Base-by-base conservation (phyloP, 2,329 filamentous ascomycete species). In the Epichloe bromicola region DNA sequence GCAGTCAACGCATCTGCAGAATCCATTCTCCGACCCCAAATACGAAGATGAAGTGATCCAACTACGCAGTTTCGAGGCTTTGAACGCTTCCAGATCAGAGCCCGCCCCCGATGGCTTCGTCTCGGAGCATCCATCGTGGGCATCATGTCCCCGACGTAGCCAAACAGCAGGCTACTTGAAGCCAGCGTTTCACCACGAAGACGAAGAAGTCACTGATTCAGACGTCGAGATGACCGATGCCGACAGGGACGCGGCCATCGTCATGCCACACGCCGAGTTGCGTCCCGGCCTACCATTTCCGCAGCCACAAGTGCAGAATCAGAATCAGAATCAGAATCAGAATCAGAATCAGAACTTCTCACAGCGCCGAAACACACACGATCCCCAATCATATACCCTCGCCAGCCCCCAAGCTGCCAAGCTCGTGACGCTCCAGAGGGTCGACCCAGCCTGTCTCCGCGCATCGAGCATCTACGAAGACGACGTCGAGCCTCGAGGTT, bases 191-290 rank as follows among this genome's bases (percentile, higher is more conserved):
- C 49, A 48, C 2, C 54, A 53, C 19, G 52, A 57, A 15, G 59
- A 63, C 17, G 55, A 55, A 20, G 50, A 58, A 19, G 55, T 53
- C 19, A 26, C 55, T 4, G 48, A 48, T 46, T 65, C 63, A 2
- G 61, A 64, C 20, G 65, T 62, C 63, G 64, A 65, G 46, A 64
- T 62, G 0, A 54, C 63, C 14, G 59, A 56, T 23, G 53, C 51
- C 2, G 41, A 46, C 17, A 37, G 39, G n/a, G 33, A 17, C 19
- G 37, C 41, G 8, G 23, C 37, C 14, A 19, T 46, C 5, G n/a
- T 38, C 8, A 33, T 37, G 5, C 20, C 42, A 33, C 17, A 19
- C 26, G 48, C 20, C 11, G 19, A 26, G 39, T 10, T 26, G 39
- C 33, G 23, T 14, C 8, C 30, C 8, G 37, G 12, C 8, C 8